phyloP scores from a whole-genome alignment of 2,329 filamentous ascomycete species.

The Cordyceps cicadae region DNA sequence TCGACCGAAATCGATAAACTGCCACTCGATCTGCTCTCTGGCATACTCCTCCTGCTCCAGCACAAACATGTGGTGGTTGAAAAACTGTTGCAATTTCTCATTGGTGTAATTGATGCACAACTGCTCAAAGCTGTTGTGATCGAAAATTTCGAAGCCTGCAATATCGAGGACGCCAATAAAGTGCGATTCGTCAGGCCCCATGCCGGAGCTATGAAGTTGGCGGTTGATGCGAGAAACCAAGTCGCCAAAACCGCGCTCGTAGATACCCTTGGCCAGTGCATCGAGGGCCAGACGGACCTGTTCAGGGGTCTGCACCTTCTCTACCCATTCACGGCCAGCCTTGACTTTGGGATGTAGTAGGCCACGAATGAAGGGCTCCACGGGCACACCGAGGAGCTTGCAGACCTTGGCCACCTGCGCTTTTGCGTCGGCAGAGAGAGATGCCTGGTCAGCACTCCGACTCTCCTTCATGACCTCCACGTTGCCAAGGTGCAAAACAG shows the following conservation, averaged over 20 bases:
- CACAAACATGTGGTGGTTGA: constrained; percentile 99
- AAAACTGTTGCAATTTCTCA: constrained; percentile 97
- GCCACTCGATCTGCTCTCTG: constrained; percentile 96
- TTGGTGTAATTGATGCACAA: constrained; percentile 99
- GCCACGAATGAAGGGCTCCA: constrained; percentile 80
- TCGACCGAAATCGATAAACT: constrained; percentile 97
- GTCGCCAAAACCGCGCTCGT: constrained; percentile 90
- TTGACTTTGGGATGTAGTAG: constrained; percentile 90
- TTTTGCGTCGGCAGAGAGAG: constrained; percentile 66
- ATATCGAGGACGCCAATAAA: constrained; percentile 99
- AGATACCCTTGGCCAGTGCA: constrained; percentile 92
- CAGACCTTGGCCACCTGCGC: constrained; percentile 72
- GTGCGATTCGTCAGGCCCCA: constrained; percentile 77
- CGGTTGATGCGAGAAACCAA: constrained; percentile 86
- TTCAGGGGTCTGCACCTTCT: constrained; percentile 95
- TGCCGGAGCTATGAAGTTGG: constrained; percentile 78
- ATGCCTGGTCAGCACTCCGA: constrained; percentile 80
- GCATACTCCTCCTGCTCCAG: constrained; percentile 98
- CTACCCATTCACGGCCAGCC: constrained; percentile 94
- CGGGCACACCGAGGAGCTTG: constrained; percentile 70
- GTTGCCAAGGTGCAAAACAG: constrained; percentile 89
- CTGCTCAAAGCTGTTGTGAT: constrained; percentile 97
- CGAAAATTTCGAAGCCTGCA: constrained; percentile 97
- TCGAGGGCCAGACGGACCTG: constrained; percentile 87
- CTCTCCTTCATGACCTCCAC: constrained; percentile 86